phyloP scores from a whole-genome alignment of 495 filamentous ascomycete species.

The Hypoxylon lenormandii region DNA sequence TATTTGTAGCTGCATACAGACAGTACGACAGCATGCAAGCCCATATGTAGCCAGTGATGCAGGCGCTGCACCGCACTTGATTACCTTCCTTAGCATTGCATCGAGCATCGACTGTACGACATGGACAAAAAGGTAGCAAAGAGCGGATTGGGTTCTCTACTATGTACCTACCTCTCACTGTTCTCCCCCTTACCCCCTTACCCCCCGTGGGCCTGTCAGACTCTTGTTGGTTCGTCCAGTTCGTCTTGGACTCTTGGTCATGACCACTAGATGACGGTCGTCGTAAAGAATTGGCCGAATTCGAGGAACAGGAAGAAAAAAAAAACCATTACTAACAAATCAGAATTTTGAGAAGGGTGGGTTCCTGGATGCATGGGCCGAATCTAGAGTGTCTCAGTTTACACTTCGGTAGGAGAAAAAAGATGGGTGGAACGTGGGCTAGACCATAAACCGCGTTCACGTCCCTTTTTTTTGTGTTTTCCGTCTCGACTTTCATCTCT shows the following conservation, averaged over 20 bases:
- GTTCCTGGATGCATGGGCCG: conserved; percentile 27
- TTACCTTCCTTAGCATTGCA: conserved; percentile 34
- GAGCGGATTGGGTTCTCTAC: no score
- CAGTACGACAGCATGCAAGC: conserved; percentile 38
- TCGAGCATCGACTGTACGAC: conserved; percentile 11
- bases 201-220: conserved; percentile 28
- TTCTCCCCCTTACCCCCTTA: background rate
- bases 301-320: conserved; percentile 14
- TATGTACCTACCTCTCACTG: no score
- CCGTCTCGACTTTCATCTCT: conserved; percentile 25
- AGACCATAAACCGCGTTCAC: conserved; percentile 28
- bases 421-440: conserved; percentile 32
- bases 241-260: conserved; percentile 18
- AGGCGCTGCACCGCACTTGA: conserved; percentile 22
- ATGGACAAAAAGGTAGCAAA: conserved; percentile 25
- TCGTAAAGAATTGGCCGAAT: conserved; percentile 31
- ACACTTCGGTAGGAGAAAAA: conserved; percentile 29
- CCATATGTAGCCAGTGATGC: conserved; percentile 9
- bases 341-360: conserved; percentile 34
- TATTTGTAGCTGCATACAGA: conserved; percentile 24
- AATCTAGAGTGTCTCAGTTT: conserved; percentile 45
- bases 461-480: conserved; percentile 10
- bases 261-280: conserved; percentile 13
- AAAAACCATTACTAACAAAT: conserved; percentile 33
- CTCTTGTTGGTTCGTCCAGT: conserved; percentile 12